Base-by-base conservation (phyloP, 257 asterid species). In the Scutellaria baicalensis region DNA sequence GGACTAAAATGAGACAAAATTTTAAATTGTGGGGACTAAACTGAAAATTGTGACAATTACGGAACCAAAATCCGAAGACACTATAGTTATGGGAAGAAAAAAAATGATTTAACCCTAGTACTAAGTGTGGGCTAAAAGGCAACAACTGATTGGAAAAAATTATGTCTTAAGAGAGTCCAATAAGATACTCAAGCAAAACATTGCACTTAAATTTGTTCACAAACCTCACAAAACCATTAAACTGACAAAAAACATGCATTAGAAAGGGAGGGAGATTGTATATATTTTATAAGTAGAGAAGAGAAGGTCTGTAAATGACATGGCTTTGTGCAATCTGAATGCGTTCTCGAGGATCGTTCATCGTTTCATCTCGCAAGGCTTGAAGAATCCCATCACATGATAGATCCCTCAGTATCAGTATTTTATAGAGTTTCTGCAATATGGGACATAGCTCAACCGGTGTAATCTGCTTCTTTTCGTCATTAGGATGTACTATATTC, bases 361-460 rank as follows among this genome's bases (percentile, higher is more conserved):
- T 84, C 33, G 87, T 93, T 68, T 93, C 96, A 59, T 93, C 98
- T 76, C 97, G 82, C 31, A 93, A 65, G 13, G 97, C 92, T 72
- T 93, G 86, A 71, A 93, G 96, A 78, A 93, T 93, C 54, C 87
- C 97, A 75, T 82, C 78, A 1, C 75, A 60, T 0, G 75, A 66
- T 59, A 85, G 70, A 75, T 93, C 98, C 83, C 98, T 93, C 49
- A 59, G 16, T 52, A 91, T 93, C 45, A 91, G 88, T 68, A 93
- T 87, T 68, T 83, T 90, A 66, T 88, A 90, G 55, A 93, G 23
- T 8, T 81, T 90, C 86, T 90, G 86, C 89, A 93, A 40, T 70
- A 93, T 86, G 7, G 98, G 98, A 59, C 98, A 93, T 16, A 93
- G 89, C 82, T 90, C 96, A 16, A 93, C 91, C 0, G 93, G 96